phyloP scores from a whole-genome alignment of 768 basidiomycete genomes.

The Boletus bicolor region DNA sequence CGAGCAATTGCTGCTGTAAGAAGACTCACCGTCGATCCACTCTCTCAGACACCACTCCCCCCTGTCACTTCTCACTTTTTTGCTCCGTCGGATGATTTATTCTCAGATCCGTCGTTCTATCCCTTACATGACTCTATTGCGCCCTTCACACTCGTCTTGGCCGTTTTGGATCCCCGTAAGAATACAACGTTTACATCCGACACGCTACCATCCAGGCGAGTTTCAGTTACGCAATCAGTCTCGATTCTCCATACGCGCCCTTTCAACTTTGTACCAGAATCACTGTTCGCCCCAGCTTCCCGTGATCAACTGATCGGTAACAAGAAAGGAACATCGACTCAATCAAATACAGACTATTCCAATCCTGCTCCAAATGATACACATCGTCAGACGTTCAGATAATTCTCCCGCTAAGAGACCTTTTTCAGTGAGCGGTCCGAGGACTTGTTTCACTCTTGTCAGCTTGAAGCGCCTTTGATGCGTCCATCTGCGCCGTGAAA shows the following conservation, averaged over 20 bases:
- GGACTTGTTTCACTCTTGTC: background rate
- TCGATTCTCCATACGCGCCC: background rate
- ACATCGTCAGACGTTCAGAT: background rate
- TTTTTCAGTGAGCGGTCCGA: conserved; percentile 2
- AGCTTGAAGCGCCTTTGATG: background rate
- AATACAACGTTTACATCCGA: background rate
- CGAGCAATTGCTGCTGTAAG: background rate
- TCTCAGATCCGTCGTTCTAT: background rate
- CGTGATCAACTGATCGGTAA: conserved; percentile 9
- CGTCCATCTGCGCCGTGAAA: background rate
- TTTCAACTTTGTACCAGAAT: background rate
- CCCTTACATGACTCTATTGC: background rate
- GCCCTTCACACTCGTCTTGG: background rate
- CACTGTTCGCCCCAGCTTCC: background rate
- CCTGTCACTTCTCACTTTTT: background rate
- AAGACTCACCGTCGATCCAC: background rate
- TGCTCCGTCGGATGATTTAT: background rate
- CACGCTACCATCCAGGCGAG: background rate
- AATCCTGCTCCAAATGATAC: background rate
- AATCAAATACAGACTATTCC: background rate
- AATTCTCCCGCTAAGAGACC: background rate
- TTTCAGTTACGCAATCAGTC: background rate
- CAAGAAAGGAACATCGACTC: background rate
- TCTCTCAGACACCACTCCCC: background rate
- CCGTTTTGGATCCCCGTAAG: background rate